Conservation (phyloP, 2,329 filamentous ascomycete genomes). For the Paraphoma sp. region DNA sequence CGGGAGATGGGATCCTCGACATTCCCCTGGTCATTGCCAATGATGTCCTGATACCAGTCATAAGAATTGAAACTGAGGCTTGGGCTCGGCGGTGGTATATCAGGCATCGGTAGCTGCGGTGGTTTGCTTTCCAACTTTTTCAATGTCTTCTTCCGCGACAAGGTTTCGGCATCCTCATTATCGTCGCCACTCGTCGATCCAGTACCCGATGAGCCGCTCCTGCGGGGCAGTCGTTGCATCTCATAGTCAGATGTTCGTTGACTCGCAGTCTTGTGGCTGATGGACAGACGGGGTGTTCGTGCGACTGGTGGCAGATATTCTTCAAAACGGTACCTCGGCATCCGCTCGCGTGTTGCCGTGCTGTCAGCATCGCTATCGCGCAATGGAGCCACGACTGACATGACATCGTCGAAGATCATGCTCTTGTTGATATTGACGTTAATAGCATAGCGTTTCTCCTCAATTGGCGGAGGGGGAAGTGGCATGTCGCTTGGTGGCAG, state of each 20-base stretch:
- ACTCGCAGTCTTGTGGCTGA: conserved; percentile 9
- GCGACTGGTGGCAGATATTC: conserved; percentile 27
- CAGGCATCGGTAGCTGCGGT: conserved; percentile 21
- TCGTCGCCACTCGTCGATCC: conserved; percentile 8
- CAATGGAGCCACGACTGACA: conserved; percentile 19
- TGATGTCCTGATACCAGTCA: conserved; percentile 37
- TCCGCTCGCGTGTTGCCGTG: conserved; percentile 20
- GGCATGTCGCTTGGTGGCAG: conserved; percentile 16
- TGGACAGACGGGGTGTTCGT: conserved; percentile 9
- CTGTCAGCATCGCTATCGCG: conserved; percentile 11
- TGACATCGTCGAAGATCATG: conserved; percentile 34
- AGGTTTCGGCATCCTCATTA: conserved; percentile 4
- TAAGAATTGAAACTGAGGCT: conserved; percentile 33
- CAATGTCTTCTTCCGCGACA: conserved; percentile 10
- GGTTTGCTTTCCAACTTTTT: conserved; percentile 18
- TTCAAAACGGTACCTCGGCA: conserved; percentile 30
- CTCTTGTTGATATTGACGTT: conserved; percentile 39
- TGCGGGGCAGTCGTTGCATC: conserved; percentile 20
- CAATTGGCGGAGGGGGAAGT: conserved; percentile 22
- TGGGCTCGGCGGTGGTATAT: conserved; percentile 28
- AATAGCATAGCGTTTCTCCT: conserved; percentile 26
- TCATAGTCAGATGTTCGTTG: conserved; percentile 25
- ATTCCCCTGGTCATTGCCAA: conserved; percentile 20
- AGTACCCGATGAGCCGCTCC: conserved; percentile 4
- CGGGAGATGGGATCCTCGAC: not conserved